These are phyloP conservation scores for Poa annua DNA, from an alignment of 176 grass and related monocot species.

Conservation along the genomic window DNA sequence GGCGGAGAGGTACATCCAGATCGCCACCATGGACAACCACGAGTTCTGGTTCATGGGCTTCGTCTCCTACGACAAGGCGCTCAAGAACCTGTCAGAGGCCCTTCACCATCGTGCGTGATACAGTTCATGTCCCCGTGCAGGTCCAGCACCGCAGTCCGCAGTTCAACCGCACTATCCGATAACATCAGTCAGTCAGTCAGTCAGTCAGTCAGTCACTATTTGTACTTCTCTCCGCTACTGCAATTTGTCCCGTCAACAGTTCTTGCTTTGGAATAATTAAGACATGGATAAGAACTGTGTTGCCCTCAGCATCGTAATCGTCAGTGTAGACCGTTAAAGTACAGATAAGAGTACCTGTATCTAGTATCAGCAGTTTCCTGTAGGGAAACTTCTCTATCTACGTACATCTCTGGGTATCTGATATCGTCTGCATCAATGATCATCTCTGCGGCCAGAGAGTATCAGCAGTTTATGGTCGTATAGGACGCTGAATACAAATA, in stretches of 20 bases:
- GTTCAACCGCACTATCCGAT: background rate
- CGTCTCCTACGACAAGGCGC: conserved; percentile 83
- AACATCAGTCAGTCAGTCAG: background rate
- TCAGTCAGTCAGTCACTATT: background rate
- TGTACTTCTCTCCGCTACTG: background rate
- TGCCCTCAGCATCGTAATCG: background rate
- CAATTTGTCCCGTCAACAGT: too few relatives aligned
- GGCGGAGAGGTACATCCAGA: conserved; percentile 80
- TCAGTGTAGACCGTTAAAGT: too few relatives aligned
- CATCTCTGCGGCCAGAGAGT: background rate
- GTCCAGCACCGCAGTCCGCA: background rate
- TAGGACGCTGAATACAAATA: too few relatives aligned
- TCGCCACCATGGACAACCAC: conserved; percentile 60
- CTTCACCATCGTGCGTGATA: conserved; percentile 37
- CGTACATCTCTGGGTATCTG: background rate
- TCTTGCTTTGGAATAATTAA: background rate
- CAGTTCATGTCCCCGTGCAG: background rate
- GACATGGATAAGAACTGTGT: background rate
- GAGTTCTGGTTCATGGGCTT: conserved; percentile 98
- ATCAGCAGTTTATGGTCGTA: background rate
- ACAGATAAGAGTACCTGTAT: too few relatives aligned
- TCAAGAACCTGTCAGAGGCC: conserved; percentile 64
- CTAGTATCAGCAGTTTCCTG: background rate
- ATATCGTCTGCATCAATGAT: background rate
- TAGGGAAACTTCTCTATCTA: background rate